Conservation (phyloP, 2,329 filamentous ascomycete genomes). For the Venturia oleaginea region DNA sequence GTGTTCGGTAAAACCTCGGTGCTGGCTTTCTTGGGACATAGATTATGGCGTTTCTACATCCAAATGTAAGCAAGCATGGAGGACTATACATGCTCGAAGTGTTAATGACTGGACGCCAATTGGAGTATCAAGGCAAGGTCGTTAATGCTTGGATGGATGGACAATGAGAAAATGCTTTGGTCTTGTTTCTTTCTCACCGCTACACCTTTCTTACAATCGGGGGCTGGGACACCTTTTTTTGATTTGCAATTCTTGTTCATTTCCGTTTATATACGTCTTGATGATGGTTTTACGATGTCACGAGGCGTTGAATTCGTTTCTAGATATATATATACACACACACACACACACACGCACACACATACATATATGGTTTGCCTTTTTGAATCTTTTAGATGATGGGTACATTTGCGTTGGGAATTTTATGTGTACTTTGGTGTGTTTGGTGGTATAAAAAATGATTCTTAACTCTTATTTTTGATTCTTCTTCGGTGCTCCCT, state of each 20-base stretch:
- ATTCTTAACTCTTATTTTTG: background rate
- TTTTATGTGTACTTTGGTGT: background rate
- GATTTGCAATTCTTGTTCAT: background rate
- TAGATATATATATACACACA: background rate
- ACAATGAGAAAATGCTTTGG: background rate
- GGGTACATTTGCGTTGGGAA: background rate
- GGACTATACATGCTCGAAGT: no score
- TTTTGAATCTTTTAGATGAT: background rate
- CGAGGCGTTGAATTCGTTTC: conserved; percentile 2
- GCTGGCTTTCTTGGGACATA: background rate
- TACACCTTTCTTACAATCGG: background rate
- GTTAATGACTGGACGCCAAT: no score
- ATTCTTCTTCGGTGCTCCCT: background rate
- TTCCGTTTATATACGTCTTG: background rate
- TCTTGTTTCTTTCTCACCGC: background rate
- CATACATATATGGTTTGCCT: no score
- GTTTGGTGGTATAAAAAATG: background rate
- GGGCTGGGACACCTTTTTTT: background rate
- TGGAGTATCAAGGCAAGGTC: background rate
- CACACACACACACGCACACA: background rate
- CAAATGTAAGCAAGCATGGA: no score
- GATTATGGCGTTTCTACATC: background rate
- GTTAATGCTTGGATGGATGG: background rate
- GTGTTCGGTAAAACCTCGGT: conserved; percentile 7
- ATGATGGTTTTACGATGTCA: conserved; percentile 2